phyloP scores from a whole-genome alignment of 805 yeast species.

The Metschnikowia noctiluminum region DNA sequence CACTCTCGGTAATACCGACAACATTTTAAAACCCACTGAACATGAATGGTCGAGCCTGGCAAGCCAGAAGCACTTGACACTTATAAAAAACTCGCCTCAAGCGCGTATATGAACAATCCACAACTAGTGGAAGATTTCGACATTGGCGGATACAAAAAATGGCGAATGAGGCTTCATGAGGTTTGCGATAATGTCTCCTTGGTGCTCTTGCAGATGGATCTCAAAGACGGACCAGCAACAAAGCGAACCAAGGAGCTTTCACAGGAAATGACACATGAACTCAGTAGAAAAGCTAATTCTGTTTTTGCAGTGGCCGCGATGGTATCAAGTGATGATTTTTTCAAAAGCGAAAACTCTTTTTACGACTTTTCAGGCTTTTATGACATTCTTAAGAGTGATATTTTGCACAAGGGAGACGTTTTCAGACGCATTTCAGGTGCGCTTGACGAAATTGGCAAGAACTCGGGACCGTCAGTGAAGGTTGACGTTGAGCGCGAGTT shows the following conservation, averaged over 20 bases:
- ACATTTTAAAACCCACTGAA: too few relatives aligned
- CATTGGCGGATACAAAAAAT: not conserved
- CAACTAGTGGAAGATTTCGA: not conserved
- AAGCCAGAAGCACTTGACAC: too few relatives aligned
- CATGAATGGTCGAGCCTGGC: too few relatives aligned
- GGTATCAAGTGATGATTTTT: not conserved
- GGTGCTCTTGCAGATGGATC: not conserved
- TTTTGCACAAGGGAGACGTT: not conserved
- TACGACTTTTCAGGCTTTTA: not conserved
- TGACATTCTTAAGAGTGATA: not conserved
- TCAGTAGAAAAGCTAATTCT: slow-evolving; percentile 4
- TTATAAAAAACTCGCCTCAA: not conserved
- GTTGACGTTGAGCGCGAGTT: too few relatives aligned
- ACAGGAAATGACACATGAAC: not conserved
- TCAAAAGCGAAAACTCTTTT: not conserved
- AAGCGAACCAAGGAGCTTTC: not conserved
- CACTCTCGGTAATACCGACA: too few relatives aligned
- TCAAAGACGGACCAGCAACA: not conserved
- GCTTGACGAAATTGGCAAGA: too few relatives aligned
- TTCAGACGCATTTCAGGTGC: not conserved
- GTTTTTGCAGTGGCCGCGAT: not conserved
- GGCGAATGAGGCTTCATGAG: slow-evolving; percentile 1
- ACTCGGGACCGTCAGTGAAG: too few relatives aligned
- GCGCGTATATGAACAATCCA: not conserved
- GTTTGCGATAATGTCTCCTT: not conserved